Base-by-base conservation (phyloP, 208 protist species). In the Acanthamoeba castellanii region DNA sequence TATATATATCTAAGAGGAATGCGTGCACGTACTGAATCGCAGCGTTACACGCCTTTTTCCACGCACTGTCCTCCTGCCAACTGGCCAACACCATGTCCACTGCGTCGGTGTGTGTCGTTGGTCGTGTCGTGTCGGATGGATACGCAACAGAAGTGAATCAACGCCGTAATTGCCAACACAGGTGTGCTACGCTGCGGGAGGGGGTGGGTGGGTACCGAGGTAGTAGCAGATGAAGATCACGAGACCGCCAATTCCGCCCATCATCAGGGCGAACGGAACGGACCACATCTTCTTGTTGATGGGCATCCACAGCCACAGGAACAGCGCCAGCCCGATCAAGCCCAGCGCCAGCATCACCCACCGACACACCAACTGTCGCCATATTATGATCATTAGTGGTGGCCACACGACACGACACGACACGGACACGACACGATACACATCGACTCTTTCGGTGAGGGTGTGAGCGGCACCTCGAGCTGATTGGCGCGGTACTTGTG, bases 281-380 rank as follows among this genome's bases (percentile, higher is more conserved):
- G 32, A 47, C 68, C 68, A 76, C 68, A 76, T 37, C 68, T 76
- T 76, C 68, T 76, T 76, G 68, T 76, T 76, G 68, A 76, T 76
- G 68, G 68, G 68, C 68, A 76, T 76, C 68, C 68, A 76, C 30
- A 76, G 68, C 68, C 68, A 76, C 32, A 76, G n/a, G 68, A 76
- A 76, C 18, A 76, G 68, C 27, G 32, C 68, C 4, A 37, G 13
- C 7, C 68, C 68, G 3, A 76, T 4, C 68, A 76, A 37, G 16
- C 68, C 68, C 68, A 76, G 68, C 11, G 68, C 68, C 7, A 76
- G 68, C 68, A 76, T 76, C 32, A 76, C 37, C 68, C 68, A 76
- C 32, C 68, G 8, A 76, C 68, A 76, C n/a, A 76, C n/a, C 68
- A 76, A 45, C 68, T 76, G 68, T 7, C 3, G 2, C 3, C n/a